Evolutionary conservation across 192 early-diverging fungal genomes (phyloP).

Genomic region (Spizellomyces punctatus): DNA sequence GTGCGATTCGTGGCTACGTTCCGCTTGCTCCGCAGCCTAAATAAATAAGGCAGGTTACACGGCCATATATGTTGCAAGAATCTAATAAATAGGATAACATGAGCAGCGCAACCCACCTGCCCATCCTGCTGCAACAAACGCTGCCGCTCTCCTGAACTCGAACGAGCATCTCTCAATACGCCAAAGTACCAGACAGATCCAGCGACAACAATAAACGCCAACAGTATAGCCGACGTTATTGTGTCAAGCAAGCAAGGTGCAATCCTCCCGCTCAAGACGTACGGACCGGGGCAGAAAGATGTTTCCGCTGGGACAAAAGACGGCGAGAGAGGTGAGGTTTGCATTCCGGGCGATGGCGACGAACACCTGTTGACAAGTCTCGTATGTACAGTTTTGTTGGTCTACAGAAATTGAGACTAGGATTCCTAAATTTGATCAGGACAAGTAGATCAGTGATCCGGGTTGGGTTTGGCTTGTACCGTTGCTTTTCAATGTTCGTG

Average conservation of each 20-base stretch:
- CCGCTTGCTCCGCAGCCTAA: background rate
- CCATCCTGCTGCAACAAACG: conserved; percentile 1
- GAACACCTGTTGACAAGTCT: no score
- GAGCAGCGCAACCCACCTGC: background rate
- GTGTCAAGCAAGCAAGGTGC: conserved; percentile 26
- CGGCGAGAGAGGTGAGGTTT: no score
- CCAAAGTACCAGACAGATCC: conserved; percentile 23
- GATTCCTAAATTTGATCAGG: no score
- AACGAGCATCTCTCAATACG: background rate
- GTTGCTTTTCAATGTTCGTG: no score
- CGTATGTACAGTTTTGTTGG: no score
- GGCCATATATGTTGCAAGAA: no score
- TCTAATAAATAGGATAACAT: background rate
- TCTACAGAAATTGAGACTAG: no score
- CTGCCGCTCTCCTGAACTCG: background rate
- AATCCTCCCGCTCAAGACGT: conserved; percentile 9
- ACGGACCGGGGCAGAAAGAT: conserved; percentile 30
- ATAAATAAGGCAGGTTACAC: background rate
- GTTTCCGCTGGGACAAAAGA: no score
- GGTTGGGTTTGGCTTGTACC: no score
- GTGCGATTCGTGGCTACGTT: background rate
- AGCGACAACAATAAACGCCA: conserved; percentile 25
- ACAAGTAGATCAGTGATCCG: no score
- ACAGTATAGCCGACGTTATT: conserved; percentile 10
- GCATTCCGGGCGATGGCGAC: no score